These are phyloP conservation scores for Inonotus obliquus DNA, from an alignment of 1,284 basidiomycete species.

Conservation along the genomic window DNA sequence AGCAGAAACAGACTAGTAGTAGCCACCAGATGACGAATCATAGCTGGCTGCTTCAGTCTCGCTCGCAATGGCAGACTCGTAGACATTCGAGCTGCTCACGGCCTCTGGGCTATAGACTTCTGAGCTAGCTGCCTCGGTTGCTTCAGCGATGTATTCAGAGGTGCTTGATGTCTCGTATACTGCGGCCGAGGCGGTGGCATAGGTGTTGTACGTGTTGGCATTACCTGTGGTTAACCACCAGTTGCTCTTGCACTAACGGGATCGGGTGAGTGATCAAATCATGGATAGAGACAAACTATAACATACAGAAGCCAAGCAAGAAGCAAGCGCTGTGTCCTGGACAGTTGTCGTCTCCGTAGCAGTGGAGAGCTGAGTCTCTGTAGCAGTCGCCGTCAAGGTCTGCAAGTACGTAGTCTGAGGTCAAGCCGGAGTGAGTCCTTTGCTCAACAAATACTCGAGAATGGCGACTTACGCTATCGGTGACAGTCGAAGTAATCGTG, in stretches of 20 bases:
- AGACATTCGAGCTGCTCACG: neutral
- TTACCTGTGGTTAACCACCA: constrained; percentile 50
- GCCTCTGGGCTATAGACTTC: neutral
- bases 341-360: constrained; percentile 40
- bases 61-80: neutral
- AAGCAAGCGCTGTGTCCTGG: constrained; percentile 42
- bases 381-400: constrained; percentile 29
- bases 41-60: constrained; percentile 1
- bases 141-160: constrained; percentile 14
- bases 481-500: constrained; percentile 46
- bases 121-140: constrained; percentile 1
- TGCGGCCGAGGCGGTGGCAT: constrained; percentile 33
- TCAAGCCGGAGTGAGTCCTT: neutral
- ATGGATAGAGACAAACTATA: neutral
- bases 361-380: constrained; percentile 37
- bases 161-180: constrained; percentile 21
- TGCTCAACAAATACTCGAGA: neutral
- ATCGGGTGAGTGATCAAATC: constrained; percentile 16
- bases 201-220: constrained; percentile 48
- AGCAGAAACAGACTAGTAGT: constrained; percentile 6
- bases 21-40: constrained; percentile 3
- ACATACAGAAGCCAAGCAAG: constrained; percentile 48
- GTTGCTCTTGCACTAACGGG: constrained; percentile 48
- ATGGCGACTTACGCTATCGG: constrained; percentile 30
- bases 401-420: constrained; percentile 35